Base-by-base conservation (phyloP, 2,329 filamentous ascomycete species). In the Xylariaceae sp. region DNA sequence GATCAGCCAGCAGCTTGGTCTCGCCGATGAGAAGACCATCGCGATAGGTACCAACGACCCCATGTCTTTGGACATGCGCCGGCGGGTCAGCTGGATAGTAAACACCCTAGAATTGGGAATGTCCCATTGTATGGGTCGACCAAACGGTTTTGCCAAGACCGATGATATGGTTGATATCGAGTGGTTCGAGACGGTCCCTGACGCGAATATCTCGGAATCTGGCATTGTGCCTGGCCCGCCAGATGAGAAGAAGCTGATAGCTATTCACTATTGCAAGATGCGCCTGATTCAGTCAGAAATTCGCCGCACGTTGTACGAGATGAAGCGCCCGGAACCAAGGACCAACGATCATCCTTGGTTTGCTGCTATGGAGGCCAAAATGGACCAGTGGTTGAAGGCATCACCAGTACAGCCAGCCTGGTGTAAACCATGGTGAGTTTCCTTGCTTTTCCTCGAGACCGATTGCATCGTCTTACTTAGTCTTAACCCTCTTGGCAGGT, bases 241-340 rank as follows among this genome's bases (percentile, higher is more conserved):
- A 1, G 90, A 89, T 44, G 81, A 92, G 65, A 90, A 89, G 70
- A 99, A 99, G 73, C 84, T 90, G 67, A 87, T 96, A 30, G 88
- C 91, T 2, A 92, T 97, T 62, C 93, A 99, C 72, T 94, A 96
- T 68, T 92, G 92, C 77, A 93, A 90, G 71, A 95, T 97, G 90
- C 83, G 91, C 57, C 75, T 95, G 59, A 78, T 92, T 10, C 92
- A 97, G 72, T 85, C 92, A 11, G 93, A 97, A 73, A 94, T 97
- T 49, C 83, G 92, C 59, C 84, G 92, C 59, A 88, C 86, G 5
- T 78, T 97, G 0, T 97, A 99, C 71, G 88, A 96, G 67, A 88
- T 87, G 73, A 94, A 94, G 73, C 83, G 88, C 50, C 76, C 85
- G 0, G 87, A 90, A 54, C 92, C 93, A 0, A 84, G 83, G 56